Evolutionary conservation across 352 stramenopile genomes (phyloP).

Genomic region (Phytophthora pluvialis): DNA sequence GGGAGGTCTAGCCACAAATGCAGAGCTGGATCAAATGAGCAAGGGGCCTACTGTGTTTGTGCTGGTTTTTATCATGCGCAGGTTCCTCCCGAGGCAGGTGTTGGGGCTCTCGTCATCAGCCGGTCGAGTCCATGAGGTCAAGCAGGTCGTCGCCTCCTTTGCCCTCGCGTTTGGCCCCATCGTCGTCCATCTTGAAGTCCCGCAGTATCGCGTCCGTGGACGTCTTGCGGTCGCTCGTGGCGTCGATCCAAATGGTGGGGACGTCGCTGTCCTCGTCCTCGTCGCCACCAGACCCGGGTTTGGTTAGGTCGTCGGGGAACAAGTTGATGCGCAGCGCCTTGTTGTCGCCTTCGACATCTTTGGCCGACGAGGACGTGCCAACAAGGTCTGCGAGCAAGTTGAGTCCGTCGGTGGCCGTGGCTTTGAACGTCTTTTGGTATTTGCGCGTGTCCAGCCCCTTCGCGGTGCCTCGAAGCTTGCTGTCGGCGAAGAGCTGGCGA

Average conservation of each 20-base stretch:
- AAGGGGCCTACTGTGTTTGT: background rate
- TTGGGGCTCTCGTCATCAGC: slow-evolving; percentile 7
- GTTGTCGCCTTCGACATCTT: slow-evolving; percentile 54
- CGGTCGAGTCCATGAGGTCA: slow-evolving; percentile 88
- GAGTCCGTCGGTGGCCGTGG: slow-evolving; percentile 78
- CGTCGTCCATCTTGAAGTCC: slow-evolving; percentile 69
- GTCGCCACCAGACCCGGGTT: slow-evolving; percentile 42
- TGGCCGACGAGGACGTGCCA: slow-evolving; percentile 54
- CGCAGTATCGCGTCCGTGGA: slow-evolving; percentile 53
- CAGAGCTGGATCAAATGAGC: slow-evolving; percentile 28
- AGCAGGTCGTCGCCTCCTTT: slow-evolving; percentile 82
- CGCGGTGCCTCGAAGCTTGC: slow-evolving; percentile 46
- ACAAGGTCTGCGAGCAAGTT: slow-evolving; percentile 89
- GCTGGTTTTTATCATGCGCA: background rate
- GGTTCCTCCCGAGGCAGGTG: background rate
- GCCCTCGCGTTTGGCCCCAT: slow-evolving; percentile 46
- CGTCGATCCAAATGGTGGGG: slow-evolving; percentile 83
- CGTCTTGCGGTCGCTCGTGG: slow-evolving; percentile 74
- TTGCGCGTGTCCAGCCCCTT: slow-evolving; percentile 43
- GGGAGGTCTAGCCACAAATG: slow-evolving; percentile 9
- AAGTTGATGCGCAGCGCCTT: slow-evolving; percentile 81
- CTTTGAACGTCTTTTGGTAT: slow-evolving; percentile 75
- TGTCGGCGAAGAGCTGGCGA: slow-evolving; percentile 67
- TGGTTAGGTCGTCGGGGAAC: slow-evolving; percentile 66
- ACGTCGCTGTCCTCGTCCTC: slow-evolving; percentile 73